Conservation (phyloP, 257 asterid species). For the Mentha longifolia region DNA sequence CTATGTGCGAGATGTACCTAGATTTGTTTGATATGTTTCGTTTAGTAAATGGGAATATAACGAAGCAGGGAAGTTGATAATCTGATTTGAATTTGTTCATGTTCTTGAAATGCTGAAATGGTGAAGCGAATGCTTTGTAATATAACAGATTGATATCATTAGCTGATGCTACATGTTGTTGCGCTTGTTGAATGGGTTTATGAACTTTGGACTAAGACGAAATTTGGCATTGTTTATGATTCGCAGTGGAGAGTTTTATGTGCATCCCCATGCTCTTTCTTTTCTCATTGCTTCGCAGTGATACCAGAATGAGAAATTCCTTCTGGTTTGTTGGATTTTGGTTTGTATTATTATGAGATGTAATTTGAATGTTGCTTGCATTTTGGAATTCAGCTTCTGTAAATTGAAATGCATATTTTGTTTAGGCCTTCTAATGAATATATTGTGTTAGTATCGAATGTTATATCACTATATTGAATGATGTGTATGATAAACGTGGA, state of each 20-base stretch:
- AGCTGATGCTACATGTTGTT: background rate
- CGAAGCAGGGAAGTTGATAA: too few relatives aligned
- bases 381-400: background rate
- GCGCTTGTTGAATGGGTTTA: background rate
- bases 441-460: background rate
- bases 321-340: too few relatives aligned
- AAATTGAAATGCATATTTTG: background rate
- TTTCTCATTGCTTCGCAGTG: too few relatives aligned
- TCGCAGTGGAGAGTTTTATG: too few relatives aligned
- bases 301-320: too few relatives aligned
- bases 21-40: constrained; percentile 4
- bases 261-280: too few relatives aligned
- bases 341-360: too few relatives aligned
- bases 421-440: background rate
- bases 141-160: too few relatives aligned
- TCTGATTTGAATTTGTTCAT: too few relatives aligned
- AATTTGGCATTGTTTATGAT: too few relatives aligned
- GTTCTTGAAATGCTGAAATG: too few relatives aligned
- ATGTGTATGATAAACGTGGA: background rate
- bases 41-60: background rate
- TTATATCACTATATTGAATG: background rate
- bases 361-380: background rate
- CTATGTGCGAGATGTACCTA: constrained; percentile 1
- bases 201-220: too few relatives aligned
- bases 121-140: background rate